These are phyloP conservation scores for Fusarium proliferatum DNA, from an alignment of 2,329 filamentous ascomycete species.

Conservation along the genomic window DNA sequence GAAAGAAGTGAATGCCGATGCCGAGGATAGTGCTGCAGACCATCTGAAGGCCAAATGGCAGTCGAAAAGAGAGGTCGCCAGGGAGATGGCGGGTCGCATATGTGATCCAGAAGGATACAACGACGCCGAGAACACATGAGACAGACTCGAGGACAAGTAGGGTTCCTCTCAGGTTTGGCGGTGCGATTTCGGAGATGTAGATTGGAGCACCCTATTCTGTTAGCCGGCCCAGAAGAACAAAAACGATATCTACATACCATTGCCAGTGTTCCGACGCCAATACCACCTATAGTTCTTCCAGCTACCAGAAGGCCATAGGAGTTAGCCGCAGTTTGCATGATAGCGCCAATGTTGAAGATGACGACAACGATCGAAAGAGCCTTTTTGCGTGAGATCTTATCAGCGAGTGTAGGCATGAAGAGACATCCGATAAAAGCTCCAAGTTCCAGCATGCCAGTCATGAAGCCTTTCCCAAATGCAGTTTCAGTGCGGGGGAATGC, in stretches of 20 bases:
- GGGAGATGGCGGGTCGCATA: conserved; percentile 61
- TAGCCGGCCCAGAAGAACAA: background rate
- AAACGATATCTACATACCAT: conserved; percentile 43
- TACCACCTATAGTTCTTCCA: conserved; percentile 49
- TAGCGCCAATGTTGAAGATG: conserved; percentile 42
- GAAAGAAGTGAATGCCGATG: conserved; percentile 57
- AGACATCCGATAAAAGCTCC: conserved; percentile 59
- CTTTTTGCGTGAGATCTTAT: conserved; percentile 41
- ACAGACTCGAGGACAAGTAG: conserved; percentile 62
- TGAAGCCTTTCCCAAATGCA: conserved; percentile 54
- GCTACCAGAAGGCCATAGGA: conserved; percentile 22
- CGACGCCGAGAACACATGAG: conserved; percentile 52
- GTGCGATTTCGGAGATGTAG: conserved; percentile 64
- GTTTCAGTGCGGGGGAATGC: conserved; percentile 45
- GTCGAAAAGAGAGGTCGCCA: conserved; percentile 54
- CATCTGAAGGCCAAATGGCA: conserved; percentile 50
- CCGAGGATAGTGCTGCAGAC: conserved; percentile 40
- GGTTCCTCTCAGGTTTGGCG: conserved; percentile 59
- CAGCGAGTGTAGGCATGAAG: conserved; percentile 37
- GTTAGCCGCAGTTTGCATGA: conserved; percentile 43
- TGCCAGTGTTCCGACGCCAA: conserved; percentile 60
- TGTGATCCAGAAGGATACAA: conserved; percentile 64
- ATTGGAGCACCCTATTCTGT: conserved; percentile 49
- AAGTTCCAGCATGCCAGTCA: conserved; percentile 59
- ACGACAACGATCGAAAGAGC: conserved; percentile 42